Evolutionary conservation across 345 rosid genomes (phyloP), one percentile per base, ranked within the genome.

Genomic region (Psidium friedrichsthalianum): DNA sequence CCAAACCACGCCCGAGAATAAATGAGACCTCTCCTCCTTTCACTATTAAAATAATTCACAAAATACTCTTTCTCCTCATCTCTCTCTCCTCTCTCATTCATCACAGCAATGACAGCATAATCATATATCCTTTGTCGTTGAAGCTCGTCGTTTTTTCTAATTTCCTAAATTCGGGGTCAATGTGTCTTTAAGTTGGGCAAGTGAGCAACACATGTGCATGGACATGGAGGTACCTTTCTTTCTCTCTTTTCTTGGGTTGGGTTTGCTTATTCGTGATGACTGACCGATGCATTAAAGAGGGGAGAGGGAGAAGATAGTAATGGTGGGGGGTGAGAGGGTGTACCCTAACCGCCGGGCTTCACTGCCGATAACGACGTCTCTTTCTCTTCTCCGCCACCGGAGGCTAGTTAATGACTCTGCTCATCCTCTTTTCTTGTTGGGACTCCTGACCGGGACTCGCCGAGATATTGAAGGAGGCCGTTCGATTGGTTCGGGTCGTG

Each of bases 261-360:
- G 12, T 69, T 69, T 32, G 78, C 47, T 69, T 32, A 32, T 69
- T 69, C 47, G 78, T 32, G 78, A 69, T 69, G 24, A n/a, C 47
- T 11, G 47, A 69, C 25, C 44, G 55, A 58, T 18, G 78, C 52
- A 84, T 84, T 61, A 25, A 84, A 55, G 80, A 42, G 81, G 40
- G 24, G 80, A 11, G 15, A 10, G 85, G 42, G 10, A 54, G 55
- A 24, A 36, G 69, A 27, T n/a, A 25, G 32, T 32, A 58, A 32
- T 27, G 51, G 42, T 12, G 81, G 25, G 25, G 36, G 56, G 53
- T 11, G 85, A 36, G 59, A 21, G 52, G 52, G 51, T 24, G 85
- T 56, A 40, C 85, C 85, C 81, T 84, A 84, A 59, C 80, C 85
- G 85, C 85, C 81, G 47, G 56, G 54, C 55, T 44, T 74, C 44